Conservation (phyloP, 306 rosid genomes). For the Pyrus bretschneideri region DNA sequence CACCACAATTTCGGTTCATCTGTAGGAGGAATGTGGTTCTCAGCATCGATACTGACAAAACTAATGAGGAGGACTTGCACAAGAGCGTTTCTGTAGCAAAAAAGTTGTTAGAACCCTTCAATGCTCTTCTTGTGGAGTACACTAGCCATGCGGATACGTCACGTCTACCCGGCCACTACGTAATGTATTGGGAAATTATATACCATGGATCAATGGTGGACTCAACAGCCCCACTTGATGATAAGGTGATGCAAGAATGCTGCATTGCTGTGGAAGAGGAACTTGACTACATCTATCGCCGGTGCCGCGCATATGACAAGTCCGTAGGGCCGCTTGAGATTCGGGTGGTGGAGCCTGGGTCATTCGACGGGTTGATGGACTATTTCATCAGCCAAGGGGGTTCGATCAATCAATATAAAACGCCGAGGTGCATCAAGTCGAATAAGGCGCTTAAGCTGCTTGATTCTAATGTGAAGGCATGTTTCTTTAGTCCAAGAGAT, state of each 20-base stretch:
- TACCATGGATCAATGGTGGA: constrained; percentile 10
- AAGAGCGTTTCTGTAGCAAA: constrained; percentile 59
- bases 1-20: constrained; percentile 83
- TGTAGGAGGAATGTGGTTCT: constrained; percentile 79
- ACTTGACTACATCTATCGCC: constrained; percentile 59
- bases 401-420: constrained; percentile 87
- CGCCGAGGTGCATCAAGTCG: constrained; percentile 79
- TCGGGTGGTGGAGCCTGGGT: constrained; percentile 72
- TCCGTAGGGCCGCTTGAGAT: constrained; percentile 79
- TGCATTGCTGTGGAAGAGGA: constrained; percentile 78
- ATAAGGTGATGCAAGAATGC: constrained; percentile 56
- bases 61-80: constrained; percentile 76
- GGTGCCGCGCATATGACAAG: constrained; percentile 60
- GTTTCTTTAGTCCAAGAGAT: constrained; percentile 69
- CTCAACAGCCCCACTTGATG: constrained; percentile 5
- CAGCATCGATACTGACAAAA: constrained; percentile 79
- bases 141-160: constrained; percentile 71
- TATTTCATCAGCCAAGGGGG: constrained; percentile 63
- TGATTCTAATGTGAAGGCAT: constrained; percentile 45
- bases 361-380: constrained; percentile 78
- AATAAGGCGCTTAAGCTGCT: constrained; percentile 58
- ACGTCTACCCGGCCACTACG: constrained; percentile 71
- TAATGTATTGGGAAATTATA: constrained; percentile 75
- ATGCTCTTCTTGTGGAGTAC: constrained; percentile 68
- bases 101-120: constrained; percentile 50